phyloP scores from a whole-genome alignment of 208 protist species.

The Vickermania ingenoplastis region DNA sequence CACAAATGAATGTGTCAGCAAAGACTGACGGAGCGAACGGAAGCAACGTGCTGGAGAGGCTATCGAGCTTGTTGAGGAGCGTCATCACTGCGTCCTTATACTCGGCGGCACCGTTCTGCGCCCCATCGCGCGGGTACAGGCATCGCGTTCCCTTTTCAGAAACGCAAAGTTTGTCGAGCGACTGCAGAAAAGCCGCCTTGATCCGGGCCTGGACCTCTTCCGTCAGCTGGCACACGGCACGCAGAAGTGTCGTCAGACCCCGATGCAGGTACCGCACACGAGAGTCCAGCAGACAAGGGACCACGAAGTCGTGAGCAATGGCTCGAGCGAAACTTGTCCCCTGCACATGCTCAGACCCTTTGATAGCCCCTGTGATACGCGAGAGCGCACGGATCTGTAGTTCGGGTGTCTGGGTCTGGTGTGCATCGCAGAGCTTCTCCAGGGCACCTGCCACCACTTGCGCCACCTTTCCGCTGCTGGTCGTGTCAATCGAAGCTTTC shows the following conservation, averaged over 20 bases:
- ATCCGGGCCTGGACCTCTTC: conserved; percentile 12
- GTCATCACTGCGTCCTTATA: conserved; percentile 39
- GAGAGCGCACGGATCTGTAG: conserved; percentile 59
- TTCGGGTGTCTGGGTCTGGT: conserved; percentile 35
- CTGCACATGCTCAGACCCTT: conserved; percentile 20
- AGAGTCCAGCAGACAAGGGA: conserved; percentile 68
- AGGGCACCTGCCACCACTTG: conserved; percentile 25
- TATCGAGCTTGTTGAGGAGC: conserved; percentile 71
- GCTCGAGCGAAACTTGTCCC: conserved; percentile 13
- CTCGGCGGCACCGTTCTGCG: not conserved
- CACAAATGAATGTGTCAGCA: conserved; percentile 44
- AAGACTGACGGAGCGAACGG: conserved; percentile 68
- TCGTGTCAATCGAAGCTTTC: not conserved
- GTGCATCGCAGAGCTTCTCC: conserved; percentile 21
- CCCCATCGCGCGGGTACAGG: not conserved
- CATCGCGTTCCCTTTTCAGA: not conserved
- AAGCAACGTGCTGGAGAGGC: conserved; percentile 50
- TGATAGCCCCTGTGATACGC: conserved; percentile 40
- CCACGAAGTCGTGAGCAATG: conserved; percentile 37
- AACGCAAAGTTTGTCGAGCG: conserved; percentile 7
- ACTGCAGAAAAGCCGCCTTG: conserved; percentile 14
- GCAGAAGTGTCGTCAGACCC: conserved; percentile 60
- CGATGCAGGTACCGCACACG: conserved; percentile 78
- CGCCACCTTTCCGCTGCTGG: conserved; percentile 13
- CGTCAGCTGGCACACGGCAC: conserved; percentile 20